Conservation (phyloP, 2,329 filamentous ascomycete genomes). For the Fusarium udum region DNA sequence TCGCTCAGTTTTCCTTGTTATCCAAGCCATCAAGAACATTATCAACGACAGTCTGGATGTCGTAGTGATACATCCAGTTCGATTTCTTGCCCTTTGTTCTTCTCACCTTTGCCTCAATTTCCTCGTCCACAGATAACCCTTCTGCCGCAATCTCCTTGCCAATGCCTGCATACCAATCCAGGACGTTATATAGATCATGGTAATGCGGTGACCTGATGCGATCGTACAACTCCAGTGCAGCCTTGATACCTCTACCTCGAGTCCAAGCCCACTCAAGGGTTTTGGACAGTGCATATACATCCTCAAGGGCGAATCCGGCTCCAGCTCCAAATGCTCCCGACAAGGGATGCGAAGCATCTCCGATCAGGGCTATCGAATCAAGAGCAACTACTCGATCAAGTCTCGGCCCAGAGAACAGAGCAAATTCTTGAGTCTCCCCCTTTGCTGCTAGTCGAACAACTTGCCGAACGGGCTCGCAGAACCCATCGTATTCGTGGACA, state of each 20-base stretch:
- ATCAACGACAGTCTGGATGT: constrained; percentile 35
- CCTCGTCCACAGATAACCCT: constrained; percentile 30
- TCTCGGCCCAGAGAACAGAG: constrained; percentile 44
- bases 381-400: constrained; percentile 41
- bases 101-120: constrained; percentile 39
- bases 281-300: constrained; percentile 40
- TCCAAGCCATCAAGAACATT: constrained; percentile 3
- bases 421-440: constrained; percentile 43
- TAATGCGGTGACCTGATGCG: constrained; percentile 45
- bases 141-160: constrained; percentile 26
- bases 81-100: constrained; percentile 34
- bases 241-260: constrained; percentile 18
- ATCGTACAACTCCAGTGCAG: constrained; percentile 42
- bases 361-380: constrained; percentile 56
- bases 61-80: constrained; percentile 44
- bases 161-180: constrained; percentile 38
- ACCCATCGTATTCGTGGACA: constrained; percentile 41
- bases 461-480: constrained; percentile 45
- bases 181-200: constrained; percentile 37
- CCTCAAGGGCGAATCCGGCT: constrained; percentile 51
- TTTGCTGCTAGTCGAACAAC: constrained; percentile 43
- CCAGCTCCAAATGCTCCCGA: constrained; percentile 56
- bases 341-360: constrained; percentile 64
- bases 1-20: not conserved
- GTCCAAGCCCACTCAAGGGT: constrained; percentile 40